phyloP scores from a whole-genome alignment of 441 rosid species.

The Theobroma grandiflorum region DNA sequence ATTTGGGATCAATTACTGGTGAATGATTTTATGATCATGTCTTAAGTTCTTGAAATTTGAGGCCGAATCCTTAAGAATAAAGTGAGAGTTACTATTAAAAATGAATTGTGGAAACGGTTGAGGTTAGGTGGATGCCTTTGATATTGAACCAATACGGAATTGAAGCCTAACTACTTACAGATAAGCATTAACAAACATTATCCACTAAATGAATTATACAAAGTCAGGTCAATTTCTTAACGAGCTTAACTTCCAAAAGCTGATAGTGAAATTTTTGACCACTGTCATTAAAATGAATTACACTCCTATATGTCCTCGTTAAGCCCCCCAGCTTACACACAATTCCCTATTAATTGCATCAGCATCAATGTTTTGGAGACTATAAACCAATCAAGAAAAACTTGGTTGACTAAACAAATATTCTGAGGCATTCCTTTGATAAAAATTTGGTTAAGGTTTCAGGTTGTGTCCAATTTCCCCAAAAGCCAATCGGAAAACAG shows the following conservation, averaged over 20 bases:
- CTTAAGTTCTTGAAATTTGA: not conserved
- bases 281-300: no score
- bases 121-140: no score
- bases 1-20: not conserved
- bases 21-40: not conserved
- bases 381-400: no score
- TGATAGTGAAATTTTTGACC: no score
- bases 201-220: no score
- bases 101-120: not conserved
- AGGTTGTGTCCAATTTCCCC: not conserved
- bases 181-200: no score
- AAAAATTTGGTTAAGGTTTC: not conserved
- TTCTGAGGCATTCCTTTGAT: no score
- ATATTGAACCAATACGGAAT: not conserved
- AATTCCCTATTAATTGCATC: no score
- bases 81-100: not conserved
- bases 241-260: not conserved
- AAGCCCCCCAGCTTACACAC: no score
- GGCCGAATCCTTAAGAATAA: not conserved
- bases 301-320: no score
- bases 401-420: no score
- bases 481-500: not conserved
- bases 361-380: no score
- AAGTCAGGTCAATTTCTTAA: not conserved
- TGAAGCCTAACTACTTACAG: not conserved